Evolutionary conservation across 805 yeast genomes (phyloP), one percentile per base, ranked within the genome.

Genomic region (Metschnikowia gelsemii): DNA sequence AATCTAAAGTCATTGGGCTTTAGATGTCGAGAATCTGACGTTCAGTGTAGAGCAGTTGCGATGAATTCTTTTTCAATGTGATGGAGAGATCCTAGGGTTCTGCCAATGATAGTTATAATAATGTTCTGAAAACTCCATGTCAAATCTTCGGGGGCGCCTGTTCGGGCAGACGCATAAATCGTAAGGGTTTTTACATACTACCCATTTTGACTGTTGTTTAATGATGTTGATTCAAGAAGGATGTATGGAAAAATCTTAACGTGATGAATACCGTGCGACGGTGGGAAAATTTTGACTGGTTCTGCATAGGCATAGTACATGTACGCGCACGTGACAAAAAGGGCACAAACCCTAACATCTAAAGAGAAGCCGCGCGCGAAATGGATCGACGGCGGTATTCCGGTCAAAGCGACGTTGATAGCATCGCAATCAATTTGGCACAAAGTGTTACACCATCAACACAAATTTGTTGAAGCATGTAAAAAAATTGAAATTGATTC

Each of bases 151-250:
- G 28, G 17, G 13, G 24, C 20, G 42, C 17, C 33, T 38, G 29
- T 20, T 17, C 2, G 21, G 22, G 20, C 16, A 8, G 20, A 20
- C 22, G 28, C 38, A 32, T 24, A 13, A 21, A 24, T 7, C 8
- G 9, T 12, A 12, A 20, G 34, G 50, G 45, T 49, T 49, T 57
- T 61, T 76, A 81, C 87, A 73, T 81, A 81, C 87, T 81, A 78
- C 85, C 73, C 87, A 81, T 81, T 73, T 67, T 79, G 71, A 65
- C 68, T 73, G 68, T 67, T 69, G 57, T 51, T 57, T 52, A 49
- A 51, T 45, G 46, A 40, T 38, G 41, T 42, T 45, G 45, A 37
- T 45, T 42, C 46, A 32, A 45, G 47, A 47, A 37, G 44, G 35
- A 40, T 42, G 42, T 38, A 45, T 50, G 49, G 45, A 49, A 51